Percentiles rank a stretch among this genome's conserved stretches.
These are phyloP conservation scores for Rhazya stricta DNA, from an alignment of 257 asterid species.

Conservation along the genomic window DNA sequence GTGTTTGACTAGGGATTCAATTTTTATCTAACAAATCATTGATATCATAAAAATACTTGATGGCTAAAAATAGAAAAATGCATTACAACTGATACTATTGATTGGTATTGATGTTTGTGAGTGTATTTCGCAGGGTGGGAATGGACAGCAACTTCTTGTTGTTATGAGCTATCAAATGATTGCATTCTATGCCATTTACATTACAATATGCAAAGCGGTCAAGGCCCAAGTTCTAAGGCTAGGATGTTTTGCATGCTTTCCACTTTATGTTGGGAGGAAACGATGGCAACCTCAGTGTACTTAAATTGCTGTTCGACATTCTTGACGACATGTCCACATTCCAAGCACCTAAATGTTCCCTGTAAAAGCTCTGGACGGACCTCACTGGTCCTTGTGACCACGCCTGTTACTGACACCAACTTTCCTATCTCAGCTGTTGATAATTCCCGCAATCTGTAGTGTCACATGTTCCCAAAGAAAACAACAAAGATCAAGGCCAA, in stretches of 20 bases:
- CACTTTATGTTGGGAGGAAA: neutral
- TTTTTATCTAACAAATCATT: neutral
- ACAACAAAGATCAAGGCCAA: neutral
- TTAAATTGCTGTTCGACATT: constrained; percentile 91
- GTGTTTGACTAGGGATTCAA: neutral
- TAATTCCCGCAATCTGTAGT: constrained; percentile 65
- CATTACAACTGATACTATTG: neutral
- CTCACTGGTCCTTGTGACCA: constrained; percentile 91
- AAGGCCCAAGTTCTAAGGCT: neutral
- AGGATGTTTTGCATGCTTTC: neutral
- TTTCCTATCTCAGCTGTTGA: constrained; percentile 84
- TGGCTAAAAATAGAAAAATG: neutral
- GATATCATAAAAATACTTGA: neutral
- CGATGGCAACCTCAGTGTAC: constrained; percentile 71
- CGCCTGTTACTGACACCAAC: constrained; percentile 88
- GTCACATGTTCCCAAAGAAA: neutral
- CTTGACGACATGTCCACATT: constrained; percentile 63
- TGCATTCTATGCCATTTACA: neutral
- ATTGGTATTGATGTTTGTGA: neutral
- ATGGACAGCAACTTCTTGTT: neutral
- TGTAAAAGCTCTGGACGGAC: constrained; percentile 91
- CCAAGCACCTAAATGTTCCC: constrained; percentile 94
- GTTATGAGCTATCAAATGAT: neutral
- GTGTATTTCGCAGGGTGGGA: neutral
- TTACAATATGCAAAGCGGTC: neutral